Conservation (phyloP, 306 rosid species). For the Spatholobus suberectus region DNA sequence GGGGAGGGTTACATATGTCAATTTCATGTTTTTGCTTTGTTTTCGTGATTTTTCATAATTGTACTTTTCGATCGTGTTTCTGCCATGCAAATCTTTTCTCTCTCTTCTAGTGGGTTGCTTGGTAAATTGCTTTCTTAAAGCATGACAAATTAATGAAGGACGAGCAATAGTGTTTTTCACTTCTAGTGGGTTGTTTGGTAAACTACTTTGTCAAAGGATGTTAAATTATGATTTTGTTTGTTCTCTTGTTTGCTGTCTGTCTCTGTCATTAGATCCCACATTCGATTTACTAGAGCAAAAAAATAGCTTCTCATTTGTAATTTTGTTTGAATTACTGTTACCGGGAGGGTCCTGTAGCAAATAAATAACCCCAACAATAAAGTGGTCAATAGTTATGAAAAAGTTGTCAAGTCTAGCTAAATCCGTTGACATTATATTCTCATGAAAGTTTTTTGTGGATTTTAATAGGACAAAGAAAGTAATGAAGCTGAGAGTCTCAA, state of each 20-base stretch:
- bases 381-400: too few relatives aligned
- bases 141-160: slow-evolving; percentile 1
- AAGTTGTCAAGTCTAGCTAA: too few relatives aligned
- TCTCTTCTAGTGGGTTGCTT: slow-evolving; percentile 6
- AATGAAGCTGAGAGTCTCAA: slow-evolving; percentile 44
- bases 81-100: slow-evolving; percentile 51
- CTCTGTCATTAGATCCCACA: slow-evolving; percentile 39
- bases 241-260: slow-evolving; percentile 36
- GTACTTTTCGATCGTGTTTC: slow-evolving; percentile 48
- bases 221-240: slow-evolving; percentile 52
- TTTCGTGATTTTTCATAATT: slow-evolving; percentile 37
- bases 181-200: slow-evolving; percentile 2
- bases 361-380: not conserved
- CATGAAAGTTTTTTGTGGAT: slow-evolving; percentile 22
- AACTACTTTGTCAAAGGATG: slow-evolving; percentile 42
- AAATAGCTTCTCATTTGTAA: slow-evolving; percentile 34
- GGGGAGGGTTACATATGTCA: slow-evolving; percentile 47
- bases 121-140: not conserved
- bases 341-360: not conserved
- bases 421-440: too few relatives aligned
- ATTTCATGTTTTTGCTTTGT: slow-evolving; percentile 25
- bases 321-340: slow-evolving; percentile 33
- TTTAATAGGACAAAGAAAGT: slow-evolving; percentile 52
- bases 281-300: slow-evolving; percentile 21
- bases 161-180: slow-evolving; percentile 35